These are phyloP conservation scores for Amylocystis lapponica DNA, from an alignment of 768 basidiomycete species.

Conservation along the genomic window DNA sequence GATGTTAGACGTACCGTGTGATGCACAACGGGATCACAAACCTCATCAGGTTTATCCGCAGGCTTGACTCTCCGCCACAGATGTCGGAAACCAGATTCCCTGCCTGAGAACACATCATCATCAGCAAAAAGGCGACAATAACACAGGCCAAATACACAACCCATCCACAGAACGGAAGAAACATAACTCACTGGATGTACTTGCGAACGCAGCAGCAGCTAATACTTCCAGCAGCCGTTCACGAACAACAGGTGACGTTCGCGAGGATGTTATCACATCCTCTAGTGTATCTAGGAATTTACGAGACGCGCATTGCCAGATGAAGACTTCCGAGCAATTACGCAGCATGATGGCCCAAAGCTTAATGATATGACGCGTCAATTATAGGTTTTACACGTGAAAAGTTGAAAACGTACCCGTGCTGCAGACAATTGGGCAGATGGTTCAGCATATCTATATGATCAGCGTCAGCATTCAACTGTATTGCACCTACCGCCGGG, in stretches of 20 bases:
- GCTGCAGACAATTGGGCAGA: constrained; percentile 72
- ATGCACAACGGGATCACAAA: constrained; percentile 22
- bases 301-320: constrained; percentile 60
- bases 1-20: background rate
- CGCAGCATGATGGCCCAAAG: constrained; percentile 89
- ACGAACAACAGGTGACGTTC: constrained; percentile 73
- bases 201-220: constrained; percentile 74
- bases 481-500: too few species aligned
- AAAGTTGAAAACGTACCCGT: constrained; percentile 39
- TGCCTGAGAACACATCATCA: background rate
- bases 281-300: constrained; percentile 81
- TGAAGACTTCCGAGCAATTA: constrained; percentile 70
- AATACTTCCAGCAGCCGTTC: constrained; percentile 79
- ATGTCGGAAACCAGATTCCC: constrained; percentile 53
- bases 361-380: constrained; percentile 29
- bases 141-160: too few species aligned
- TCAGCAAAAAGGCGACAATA: background rate
- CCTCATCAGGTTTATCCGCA: constrained; percentile 75
- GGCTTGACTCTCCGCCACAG: constrained; percentile 82
- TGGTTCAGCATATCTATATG: constrained; percentile 63
- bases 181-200: constrained; percentile 21
- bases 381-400: background rate
- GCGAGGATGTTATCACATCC: constrained; percentile 54
- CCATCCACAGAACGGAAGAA: background rate
- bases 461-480: constrained; percentile 2